A percentile compares a stretch with the other conserved stretches of the same genome.
Evolutionary conservation across 108 stramenopile genomes (phyloP).

Genomic region (Pseudonitzschia multistriata): DNA sequence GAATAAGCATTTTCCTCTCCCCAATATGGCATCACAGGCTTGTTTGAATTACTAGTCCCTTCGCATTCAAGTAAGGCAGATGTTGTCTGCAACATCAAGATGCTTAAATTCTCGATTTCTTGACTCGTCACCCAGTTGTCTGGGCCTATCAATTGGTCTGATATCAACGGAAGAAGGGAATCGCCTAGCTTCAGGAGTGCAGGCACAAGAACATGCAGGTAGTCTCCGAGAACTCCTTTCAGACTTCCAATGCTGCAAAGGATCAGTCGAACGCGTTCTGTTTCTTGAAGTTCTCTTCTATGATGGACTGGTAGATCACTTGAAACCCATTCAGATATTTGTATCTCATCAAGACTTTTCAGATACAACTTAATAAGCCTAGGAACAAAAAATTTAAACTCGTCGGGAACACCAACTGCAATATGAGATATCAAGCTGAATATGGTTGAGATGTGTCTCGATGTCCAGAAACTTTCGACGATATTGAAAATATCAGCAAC

Average conservation of each 20-base stretch:
- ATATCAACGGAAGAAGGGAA: conserved; percentile 44
- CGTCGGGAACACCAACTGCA: conserved; percentile 81
- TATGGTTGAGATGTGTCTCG: conserved; percentile 82
- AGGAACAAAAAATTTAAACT: conserved; percentile 78
- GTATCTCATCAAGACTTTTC: conserved; percentile 60
- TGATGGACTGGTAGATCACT: conserved; percentile 13
- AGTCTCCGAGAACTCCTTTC: conserved; percentile 65
- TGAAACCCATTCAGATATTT: conserved; percentile 55
- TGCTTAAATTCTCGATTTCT: conserved; percentile 27
- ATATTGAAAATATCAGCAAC: conserved; percentile 88
- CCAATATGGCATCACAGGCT: conserved; percentile 28
- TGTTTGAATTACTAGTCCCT: conserved; percentile 25
- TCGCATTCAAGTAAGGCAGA: conserved; percentile 57
- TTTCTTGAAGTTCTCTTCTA: conserved; percentile 24
- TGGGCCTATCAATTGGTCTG: conserved; percentile 7
- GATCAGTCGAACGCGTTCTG: conserved; percentile 65
- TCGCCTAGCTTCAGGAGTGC: conserved; percentile 80
- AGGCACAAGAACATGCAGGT: conserved; percentile 82
- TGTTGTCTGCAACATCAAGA: conserved; percentile 61
- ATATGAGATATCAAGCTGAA: conserved; percentile 81
- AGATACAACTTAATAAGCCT: conserved; percentile 67
- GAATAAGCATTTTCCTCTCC: conserved; percentile 37
- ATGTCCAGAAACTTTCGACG: conserved; percentile 85
- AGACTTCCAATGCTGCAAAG: conserved; percentile 63
- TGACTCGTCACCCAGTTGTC: conserved; percentile 29